Base-by-base conservation (phyloP, 2,329 filamentous ascomycete genomes). In the Paecilomyces formosus region DNA sequence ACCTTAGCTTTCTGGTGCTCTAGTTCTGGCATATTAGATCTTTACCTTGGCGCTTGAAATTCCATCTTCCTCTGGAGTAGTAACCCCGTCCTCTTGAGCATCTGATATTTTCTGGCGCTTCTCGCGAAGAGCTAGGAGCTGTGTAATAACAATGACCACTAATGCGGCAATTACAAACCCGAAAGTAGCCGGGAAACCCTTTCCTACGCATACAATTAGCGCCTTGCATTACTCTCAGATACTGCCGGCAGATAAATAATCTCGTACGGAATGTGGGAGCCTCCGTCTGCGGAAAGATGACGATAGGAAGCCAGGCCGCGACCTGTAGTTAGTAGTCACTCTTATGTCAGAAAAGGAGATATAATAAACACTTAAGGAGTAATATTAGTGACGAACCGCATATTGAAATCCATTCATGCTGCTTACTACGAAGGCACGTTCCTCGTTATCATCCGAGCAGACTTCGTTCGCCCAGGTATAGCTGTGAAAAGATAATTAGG, bases 321-420 rank as follows among this genome's bases (percentile, higher is more conserved):
- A 39, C 35, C 35, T 39, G n/a, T n/a, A n/a, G n/a, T n/a, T n/a
- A n/a, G n/a, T n/a, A n/a, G n/a, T n/a, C 35, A 39, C 13, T n/a
- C 15, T 15, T 15, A 15, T 39, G 35, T 39, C 35, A 39, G 35
- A n/a, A 39, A 39, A n/a, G n/a, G n/a, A 35, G 11, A 39, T n/a
- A 39, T 15, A 39, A 39, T 39, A 39, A n/a, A 39, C 13, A 39
- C n/a, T n/a, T 13, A 39, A 39, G 7, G 35, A 39, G 3, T n/a
- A 39, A 39, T 39, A n/a, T 39, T 15, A 12, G 7, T 15, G 13
- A 39, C 53, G 13, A 30, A 64, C 62, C 1, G 62, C 61, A 31
- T 64, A 63, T 49, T 63, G 61, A 52, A 64, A 61, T 2, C 61
- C 80, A 60, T 88, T 88, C 83, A 88, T 87, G 7, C 77, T 71